phyloP scores from a whole-genome alignment of 108 stramenopile species.

The Pseudonitzschia pungens region DNA sequence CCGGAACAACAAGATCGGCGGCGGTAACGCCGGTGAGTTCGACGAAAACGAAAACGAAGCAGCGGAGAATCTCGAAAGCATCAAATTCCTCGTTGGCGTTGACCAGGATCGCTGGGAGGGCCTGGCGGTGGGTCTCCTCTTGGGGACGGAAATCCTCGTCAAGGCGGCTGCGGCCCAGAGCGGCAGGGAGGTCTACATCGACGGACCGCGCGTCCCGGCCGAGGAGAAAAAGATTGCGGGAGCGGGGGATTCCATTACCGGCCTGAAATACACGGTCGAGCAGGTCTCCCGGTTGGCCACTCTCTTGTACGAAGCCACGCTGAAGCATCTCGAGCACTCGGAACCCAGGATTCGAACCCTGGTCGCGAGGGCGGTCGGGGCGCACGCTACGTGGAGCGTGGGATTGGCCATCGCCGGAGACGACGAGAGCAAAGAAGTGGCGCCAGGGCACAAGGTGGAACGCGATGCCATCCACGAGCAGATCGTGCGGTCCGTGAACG shows the following conservation, averaged over 20 bases:
- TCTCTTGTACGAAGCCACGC: slow-evolving; percentile 44
- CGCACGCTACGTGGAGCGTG: slow-evolving; percentile 57
- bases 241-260: neutral
- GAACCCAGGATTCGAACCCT: slow-evolving; percentile 83
- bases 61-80: slow-evolving; percentile 26
- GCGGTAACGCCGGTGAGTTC: neutral
- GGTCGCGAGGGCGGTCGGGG: slow-evolving; percentile 78
- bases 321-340: slow-evolving; percentile 67
- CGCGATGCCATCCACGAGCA: slow-evolving; percentile 33
- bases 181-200: slow-evolving; percentile 60
- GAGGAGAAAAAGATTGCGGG: slow-evolving; percentile 15
- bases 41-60: neutral
- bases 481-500: slow-evolving; percentile 37
- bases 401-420: neutral
- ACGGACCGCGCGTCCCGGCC: slow-evolving; percentile 78
- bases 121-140: slow-evolving; percentile 74
- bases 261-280: slow-evolving; percentile 12
- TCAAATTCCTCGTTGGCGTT: slow-evolving; percentile 21
- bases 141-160: slow-evolving; percentile 56
- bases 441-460: neutral
- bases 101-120: slow-evolving; percentile 69
- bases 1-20: neutral
- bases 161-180: slow-evolving; percentile 25
- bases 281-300: slow-evolving; percentile 45
- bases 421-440: slow-evolving; percentile 4